These are phyloP conservation scores for Stygiomarasmius scandens DNA, from an alignment of 1,284 basidiomycete species.

Conservation along the genomic window DNA sequence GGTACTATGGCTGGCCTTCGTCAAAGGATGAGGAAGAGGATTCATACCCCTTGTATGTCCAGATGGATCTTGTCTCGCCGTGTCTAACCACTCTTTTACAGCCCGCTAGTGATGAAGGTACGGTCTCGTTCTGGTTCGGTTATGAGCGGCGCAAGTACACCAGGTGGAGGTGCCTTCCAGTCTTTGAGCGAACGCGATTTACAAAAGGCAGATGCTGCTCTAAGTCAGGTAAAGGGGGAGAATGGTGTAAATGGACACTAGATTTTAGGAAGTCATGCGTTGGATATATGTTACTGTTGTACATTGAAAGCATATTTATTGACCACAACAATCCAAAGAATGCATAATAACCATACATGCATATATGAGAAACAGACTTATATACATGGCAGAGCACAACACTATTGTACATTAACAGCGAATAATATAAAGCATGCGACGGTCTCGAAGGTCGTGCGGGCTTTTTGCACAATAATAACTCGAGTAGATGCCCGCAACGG, in stretches of 20 bases:
- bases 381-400: too few species aligned
- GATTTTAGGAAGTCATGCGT: too few species aligned
- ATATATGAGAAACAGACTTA: neutral
- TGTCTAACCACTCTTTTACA: conserved; percentile 26
- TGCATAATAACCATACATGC: too few species aligned
- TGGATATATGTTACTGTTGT: too few species aligned
- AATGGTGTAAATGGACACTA: conserved; percentile 1
- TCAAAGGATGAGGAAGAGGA: conserved; percentile 84
- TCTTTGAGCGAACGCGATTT: conserved; percentile 86
- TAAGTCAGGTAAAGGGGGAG: conserved; percentile 59
- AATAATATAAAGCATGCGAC: too few species aligned
- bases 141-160: conserved; percentile 87
- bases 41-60: conserved; percentile 86
- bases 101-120: conserved; percentile 90
- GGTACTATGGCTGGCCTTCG: conserved; percentile 64
- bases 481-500: too few species aligned
- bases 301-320: neutral
- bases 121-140: conserved; percentile 86
- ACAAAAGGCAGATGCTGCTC: conserved; percentile 80
- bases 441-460: too few species aligned
- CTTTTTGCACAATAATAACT: too few species aligned
- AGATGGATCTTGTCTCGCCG: conserved; percentile 11
- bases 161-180: conserved; percentile 75
- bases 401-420: too few species aligned
- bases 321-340: too few species aligned